phyloP scores from a whole-genome alignment of 2,329 filamentous ascomycete genomes.

The Amesomyces nigricolor region DNA sequence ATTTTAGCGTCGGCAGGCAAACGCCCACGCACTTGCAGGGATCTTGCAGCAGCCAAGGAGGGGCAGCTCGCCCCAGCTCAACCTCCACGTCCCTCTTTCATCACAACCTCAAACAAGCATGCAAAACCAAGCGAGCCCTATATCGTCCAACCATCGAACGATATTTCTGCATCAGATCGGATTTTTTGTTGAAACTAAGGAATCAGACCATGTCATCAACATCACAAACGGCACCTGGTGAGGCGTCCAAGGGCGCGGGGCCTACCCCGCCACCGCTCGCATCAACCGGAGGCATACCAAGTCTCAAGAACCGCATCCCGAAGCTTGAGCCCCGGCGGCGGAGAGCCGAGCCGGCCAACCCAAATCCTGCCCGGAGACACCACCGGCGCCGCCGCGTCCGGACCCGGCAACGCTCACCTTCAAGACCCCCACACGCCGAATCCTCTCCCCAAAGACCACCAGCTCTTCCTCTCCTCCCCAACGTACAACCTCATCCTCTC shows the following conservation, averaged over 20 bases:
- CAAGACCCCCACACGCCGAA: slow-evolving; percentile 65
- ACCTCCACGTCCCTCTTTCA: neutral
- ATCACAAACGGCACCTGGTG: slow-evolving; percentile 1
- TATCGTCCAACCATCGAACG: slow-evolving; percentile 5
- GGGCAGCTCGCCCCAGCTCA: neutral
- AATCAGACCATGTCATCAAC: slow-evolving; percentile 7
- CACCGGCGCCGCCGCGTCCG: slow-evolving; percentile 63
- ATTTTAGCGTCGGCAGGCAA: slow-evolving; percentile 19
- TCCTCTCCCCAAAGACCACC: slow-evolving; percentile 76
- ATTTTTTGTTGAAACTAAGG: neutral
- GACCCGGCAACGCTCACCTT: slow-evolving; percentile 56
- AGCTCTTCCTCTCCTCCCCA: slow-evolving; percentile 70
- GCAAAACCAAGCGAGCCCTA: neutral
- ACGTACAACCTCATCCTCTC: slow-evolving; percentile 71
- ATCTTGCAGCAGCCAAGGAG: slow-evolving; percentile 11
- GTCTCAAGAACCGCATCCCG: slow-evolving; percentile 55
- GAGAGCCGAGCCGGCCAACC: slow-evolving; percentile 44
- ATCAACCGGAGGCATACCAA: slow-evolving; percentile 34
- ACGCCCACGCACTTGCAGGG: slow-evolving; percentile 14
- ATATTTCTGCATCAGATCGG: neutral
- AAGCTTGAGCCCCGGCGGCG: slow-evolving; percentile 62
- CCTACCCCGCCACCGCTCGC: neutral
- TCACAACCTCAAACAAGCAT: neutral
- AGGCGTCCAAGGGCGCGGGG: neutral
- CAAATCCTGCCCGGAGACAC: slow-evolving; percentile 68